Evolutionary conservation across 2,329 filamentous ascomycete species (phyloP).

Genomic region (Juglanconis oblonga): DNA sequence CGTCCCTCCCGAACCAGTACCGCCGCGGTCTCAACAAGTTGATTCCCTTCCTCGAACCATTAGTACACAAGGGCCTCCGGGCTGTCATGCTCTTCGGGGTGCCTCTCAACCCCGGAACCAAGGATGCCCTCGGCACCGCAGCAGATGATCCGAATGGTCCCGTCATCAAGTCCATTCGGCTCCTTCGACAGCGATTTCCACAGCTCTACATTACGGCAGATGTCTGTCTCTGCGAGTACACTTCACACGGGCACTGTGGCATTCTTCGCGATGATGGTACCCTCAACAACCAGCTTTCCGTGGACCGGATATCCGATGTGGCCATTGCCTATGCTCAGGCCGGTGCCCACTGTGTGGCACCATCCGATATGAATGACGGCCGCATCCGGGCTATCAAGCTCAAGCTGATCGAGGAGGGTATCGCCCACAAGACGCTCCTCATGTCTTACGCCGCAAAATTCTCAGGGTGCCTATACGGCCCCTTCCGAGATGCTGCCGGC

Average conservation of each 20-base stretch:
- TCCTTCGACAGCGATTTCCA: constrained; percentile 82
- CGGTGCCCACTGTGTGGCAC: constrained; percentile 93
- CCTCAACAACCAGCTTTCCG: constrained; percentile 88
- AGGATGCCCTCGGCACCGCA: constrained; percentile 86
- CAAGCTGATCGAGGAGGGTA: constrained; percentile 91
- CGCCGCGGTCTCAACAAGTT: constrained; percentile 86
- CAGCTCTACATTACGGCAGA: constrained; percentile 88
- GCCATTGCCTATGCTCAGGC: constrained; percentile 95
- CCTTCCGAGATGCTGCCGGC: constrained; percentile 94
- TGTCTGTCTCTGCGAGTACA: constrained; percentile 98
- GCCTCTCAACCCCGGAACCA: constrained; percentile 73
- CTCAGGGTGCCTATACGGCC: constrained; percentile 91
- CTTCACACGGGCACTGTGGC: constrained; percentile 94
- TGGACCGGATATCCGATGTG: constrained; percentile 95
- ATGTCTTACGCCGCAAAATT: constrained; percentile 99
- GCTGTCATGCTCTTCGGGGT: constrained; percentile 97
- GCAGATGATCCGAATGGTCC: constrained; percentile 93
- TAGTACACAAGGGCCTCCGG: constrained; percentile 84
- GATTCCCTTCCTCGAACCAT: constrained; percentile 77
- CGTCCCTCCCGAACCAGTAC: constrained; percentile 85
- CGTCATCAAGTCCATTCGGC: constrained; percentile 81
- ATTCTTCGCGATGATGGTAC: constrained; percentile 90
- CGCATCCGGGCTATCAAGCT: constrained; percentile 97
- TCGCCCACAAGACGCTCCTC: constrained; percentile 84
- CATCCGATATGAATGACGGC: constrained; percentile 98